Conservation (phyloP, 202 grass and related monocot species). For the Musa balbisiana region DNA sequence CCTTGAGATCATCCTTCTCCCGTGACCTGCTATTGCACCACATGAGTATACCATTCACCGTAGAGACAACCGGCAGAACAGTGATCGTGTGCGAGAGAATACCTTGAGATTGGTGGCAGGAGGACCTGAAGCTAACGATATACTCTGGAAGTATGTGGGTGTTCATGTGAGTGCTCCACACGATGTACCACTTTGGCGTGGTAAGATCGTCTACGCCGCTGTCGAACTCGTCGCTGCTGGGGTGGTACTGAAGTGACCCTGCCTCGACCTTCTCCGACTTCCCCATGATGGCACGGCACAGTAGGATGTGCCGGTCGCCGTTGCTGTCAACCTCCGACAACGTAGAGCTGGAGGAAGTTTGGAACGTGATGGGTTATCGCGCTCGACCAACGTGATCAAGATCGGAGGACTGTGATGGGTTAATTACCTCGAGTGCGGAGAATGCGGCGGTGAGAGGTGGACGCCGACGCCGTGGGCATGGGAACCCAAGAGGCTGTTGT, state of each 20-base stretch:
- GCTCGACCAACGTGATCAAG: too few relatives aligned
- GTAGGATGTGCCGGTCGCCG: conserved; percentile 59
- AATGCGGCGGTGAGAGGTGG: conserved; percentile 68
- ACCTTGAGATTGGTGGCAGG: conserved; percentile 38
- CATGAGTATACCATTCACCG: not conserved
- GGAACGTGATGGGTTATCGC: too few relatives aligned
- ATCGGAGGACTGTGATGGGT: not conserved
- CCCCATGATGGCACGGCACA: conserved; percentile 88
- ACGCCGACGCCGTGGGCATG: conserved; percentile 50
- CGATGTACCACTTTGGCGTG: conserved; percentile 64
- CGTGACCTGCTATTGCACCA: not conserved
- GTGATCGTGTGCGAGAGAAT: not conserved
- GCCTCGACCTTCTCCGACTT: conserved; percentile 54
- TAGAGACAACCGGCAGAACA: not conserved
- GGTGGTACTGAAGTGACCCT: conserved; percentile 66
- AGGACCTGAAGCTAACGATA: conserved; percentile 49
- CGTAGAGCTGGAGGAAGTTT: conserved; percentile 29
- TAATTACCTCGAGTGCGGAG: conserved; percentile 45
- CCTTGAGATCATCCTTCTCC: not conserved
- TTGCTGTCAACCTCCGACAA: conserved; percentile 53
- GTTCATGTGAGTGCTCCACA: conserved; percentile 63
- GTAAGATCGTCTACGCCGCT: conserved; percentile 62
- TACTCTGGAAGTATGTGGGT: conserved; percentile 67
- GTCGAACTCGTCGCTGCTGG: conserved; percentile 59
- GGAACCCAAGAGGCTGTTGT: conserved; percentile 27